phyloP scores from a whole-genome alignment of 1,284 basidiomycete species.

The Ceratorhiza oryzae-sativae region DNA sequence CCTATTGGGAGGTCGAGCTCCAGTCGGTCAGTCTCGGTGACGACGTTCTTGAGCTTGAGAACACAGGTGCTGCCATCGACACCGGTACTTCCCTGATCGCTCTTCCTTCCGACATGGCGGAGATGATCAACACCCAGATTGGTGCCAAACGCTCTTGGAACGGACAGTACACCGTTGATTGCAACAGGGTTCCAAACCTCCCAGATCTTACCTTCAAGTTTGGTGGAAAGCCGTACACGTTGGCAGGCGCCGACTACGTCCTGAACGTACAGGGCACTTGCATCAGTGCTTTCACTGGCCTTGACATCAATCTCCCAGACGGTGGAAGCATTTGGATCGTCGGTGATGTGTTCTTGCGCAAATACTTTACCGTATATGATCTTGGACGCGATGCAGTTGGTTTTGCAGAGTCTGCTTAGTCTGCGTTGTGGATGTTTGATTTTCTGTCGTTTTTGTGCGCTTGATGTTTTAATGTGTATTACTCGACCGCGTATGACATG shows the following conservation, averaged over 20 bases:
- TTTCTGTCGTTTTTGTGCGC: slow-evolving; percentile 21
- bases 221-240: slow-evolving; percentile 77
- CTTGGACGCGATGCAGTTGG: slow-evolving; percentile 85
- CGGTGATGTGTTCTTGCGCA: slow-evolving; percentile 87
- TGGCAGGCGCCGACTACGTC: slow-evolving; percentile 89
- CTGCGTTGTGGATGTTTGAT: not conserved
- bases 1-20: slow-evolving; percentile 98
- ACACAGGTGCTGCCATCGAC: slow-evolving; percentile 95
- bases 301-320: slow-evolving; percentile 86
- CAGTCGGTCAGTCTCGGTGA: slow-evolving; percentile 85
- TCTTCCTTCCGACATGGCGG: slow-evolving; percentile 92
- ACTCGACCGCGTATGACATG: not conserved
- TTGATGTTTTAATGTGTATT: not conserved
- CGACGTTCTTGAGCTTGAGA: slow-evolving; percentile 85
- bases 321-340: slow-evolving; percentile 92
- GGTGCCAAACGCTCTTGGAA: slow-evolving; percentile 93
- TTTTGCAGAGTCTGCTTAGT: slow-evolving; percentile 66
- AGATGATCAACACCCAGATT: slow-evolving; percentile 97
- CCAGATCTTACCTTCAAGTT: slow-evolving; percentile 91
- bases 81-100: slow-evolving; percentile 94
- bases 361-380: slow-evolving; percentile 95
- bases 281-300: slow-evolving; percentile 91
- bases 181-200: slow-evolving; percentile 79
- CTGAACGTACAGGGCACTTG: slow-evolving; percentile 90
- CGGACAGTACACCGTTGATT: slow-evolving; percentile 93